Base-by-base conservation (phyloP, 2,329 filamentous ascomycete genomes). In the Zasmidium cellare region DNA sequence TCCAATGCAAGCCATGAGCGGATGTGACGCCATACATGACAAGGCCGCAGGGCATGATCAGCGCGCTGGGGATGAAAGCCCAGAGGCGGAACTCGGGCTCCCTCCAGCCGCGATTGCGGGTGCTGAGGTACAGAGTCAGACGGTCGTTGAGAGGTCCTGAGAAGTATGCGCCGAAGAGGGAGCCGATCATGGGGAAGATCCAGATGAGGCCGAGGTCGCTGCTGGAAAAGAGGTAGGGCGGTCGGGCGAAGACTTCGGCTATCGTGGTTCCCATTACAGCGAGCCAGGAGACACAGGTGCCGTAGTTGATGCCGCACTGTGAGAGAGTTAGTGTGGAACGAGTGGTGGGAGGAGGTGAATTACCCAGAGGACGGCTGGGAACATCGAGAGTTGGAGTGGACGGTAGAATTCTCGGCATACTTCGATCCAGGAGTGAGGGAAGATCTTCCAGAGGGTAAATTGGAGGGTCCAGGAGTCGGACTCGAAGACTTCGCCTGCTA, bases 201-300 rank as follows among this genome's bases (percentile, higher is more conserved):
- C 82, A 66, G 12, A 76, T 80, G 0, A 84, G 78, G 1, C 80
- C 82, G 3, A 82, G 78, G 19, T 47, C 19, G 45, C 19, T 47
- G 45, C 22, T 47, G 45, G 45, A 14, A 19, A 47, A 47, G 45
- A 22, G 19, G 19, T 22, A 47, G 14, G 45, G 45, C 11, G 45
- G 11, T 14, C 18, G 16, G 45, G 11, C 45, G 45, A 47, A 47
- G 45, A 47, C 45, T 47, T 47, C 2, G 61, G 84, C 80, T 64
- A 82, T 77, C 1, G 83, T 76, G 0, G 82, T 84, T 31, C 83
- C 72, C 58, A 84, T 83, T 66, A 84, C 84, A 19, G 45, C 45
- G 45, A 1, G 80, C 81, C 28, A 84, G 70, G 67, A 81, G 31
- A 53, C 45, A 23, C 45, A 47, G 45, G 19, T 47, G 16, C 45